A percentile compares a stretch with the other conserved stretches of the same genome.
Evolutionary conservation across 257 asterid species (phyloP).

Genomic region (Scutellaria minor): DNA sequence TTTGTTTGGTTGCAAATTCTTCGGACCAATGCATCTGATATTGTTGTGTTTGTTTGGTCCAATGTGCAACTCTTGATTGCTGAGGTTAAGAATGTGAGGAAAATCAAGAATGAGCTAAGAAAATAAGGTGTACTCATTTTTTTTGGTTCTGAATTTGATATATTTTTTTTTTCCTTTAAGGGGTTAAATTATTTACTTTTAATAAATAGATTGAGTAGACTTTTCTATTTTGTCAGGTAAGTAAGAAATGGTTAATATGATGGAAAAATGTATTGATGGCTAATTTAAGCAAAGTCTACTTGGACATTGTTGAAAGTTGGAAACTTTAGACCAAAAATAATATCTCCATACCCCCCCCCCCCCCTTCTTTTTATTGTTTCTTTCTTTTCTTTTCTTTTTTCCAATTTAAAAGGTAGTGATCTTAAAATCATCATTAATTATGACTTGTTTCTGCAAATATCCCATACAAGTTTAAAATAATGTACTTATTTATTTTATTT

Average conservation of each 20-base stretch:
- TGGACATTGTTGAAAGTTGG: background rate
- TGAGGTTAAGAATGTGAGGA: constrained; percentile 5
- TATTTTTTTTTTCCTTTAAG: too few species aligned
- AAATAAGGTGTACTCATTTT: background rate
- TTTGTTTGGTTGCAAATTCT: background rate
- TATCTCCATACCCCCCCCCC: too few species aligned
- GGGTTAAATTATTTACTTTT: background rate
- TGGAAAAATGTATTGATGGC: constrained; percentile 7
- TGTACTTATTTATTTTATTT: too few species aligned
- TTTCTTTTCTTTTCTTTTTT: too few species aligned
- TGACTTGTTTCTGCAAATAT: too few species aligned
- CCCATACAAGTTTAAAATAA: too few species aligned
- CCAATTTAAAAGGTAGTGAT: too few species aligned
- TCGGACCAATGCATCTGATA: too few species aligned
- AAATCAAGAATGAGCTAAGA: constrained; percentile 17
- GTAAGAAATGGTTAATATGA: background rate
- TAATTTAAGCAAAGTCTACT: background rate
- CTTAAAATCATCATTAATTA: too few species aligned
- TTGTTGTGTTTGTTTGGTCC: too few species aligned
- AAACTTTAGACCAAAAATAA: background rate
- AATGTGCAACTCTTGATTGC: constrained; percentile 4
- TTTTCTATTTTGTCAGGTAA: background rate
- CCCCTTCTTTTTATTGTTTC: too few species aligned
- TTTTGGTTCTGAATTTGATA: background rate
- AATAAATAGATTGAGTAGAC: background rate